These are phyloP conservation scores for Inosperma sp. DNA, from an alignment of 768 basidiomycete genomes.

Conservation along the genomic window DNA sequence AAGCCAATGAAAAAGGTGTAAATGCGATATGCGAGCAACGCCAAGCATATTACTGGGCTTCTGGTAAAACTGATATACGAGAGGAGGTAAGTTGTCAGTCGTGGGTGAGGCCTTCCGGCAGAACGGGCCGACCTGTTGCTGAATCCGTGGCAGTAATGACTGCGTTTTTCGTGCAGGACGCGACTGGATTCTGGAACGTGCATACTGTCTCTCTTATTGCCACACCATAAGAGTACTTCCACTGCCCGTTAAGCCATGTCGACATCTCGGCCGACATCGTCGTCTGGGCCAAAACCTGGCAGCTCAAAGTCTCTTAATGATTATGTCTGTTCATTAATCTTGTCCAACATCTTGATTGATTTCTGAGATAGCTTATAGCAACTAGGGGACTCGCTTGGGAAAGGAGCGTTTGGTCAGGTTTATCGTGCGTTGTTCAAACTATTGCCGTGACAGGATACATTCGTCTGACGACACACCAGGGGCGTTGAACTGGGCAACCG, in stretches of 20 bases:
- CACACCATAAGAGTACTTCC: background rate
- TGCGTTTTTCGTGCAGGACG: too few species aligned
- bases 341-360: slow-evolving; percentile 4
- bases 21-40: too few species aligned
- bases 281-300: slow-evolving; percentile 34
- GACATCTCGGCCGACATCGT: slow-evolving; percentile 37
- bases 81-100: too few species aligned
- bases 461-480: slow-evolving; percentile 39
- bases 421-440: slow-evolving; percentile 61
- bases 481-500: slow-evolving; percentile 91
- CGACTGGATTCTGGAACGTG: too few species aligned
- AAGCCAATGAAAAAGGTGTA: too few species aligned
- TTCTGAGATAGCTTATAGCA: slow-evolving; percentile 51
- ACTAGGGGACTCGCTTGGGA: slow-evolving; percentile 94
- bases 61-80: too few species aligned
- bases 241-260: slow-evolving; percentile 27
- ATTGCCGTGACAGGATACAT: background rate
- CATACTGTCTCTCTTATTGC: too few species aligned
- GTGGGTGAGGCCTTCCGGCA: too few species aligned
- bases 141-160: too few species aligned
- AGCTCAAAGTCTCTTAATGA: slow-evolving; percentile 58
- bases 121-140: too few species aligned
- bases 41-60: too few species aligned
- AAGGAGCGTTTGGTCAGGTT: slow-evolving; percentile 96
- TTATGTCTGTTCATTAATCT: slow-evolving; percentile 45